phyloP scores from a whole-genome alignment of 2,329 filamentous ascomycete genomes.

The Akanthomyces lecanii region DNA sequence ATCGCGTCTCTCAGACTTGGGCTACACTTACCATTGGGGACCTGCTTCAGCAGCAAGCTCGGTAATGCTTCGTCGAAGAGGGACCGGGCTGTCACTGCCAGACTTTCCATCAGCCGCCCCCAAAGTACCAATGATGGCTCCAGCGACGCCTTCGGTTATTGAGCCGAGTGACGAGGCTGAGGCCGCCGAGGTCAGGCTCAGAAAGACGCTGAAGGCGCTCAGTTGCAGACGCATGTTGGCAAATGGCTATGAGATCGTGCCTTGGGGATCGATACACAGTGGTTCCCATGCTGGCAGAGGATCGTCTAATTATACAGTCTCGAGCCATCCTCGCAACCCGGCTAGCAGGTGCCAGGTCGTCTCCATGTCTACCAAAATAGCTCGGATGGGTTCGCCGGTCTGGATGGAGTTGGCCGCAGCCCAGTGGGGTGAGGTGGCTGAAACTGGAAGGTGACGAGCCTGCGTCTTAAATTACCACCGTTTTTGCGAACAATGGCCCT shows the following conservation, averaged over 20 bases:
- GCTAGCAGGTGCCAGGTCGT: neutral
- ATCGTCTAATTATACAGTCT: neutral
- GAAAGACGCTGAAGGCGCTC: neutral
- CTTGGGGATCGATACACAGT: neutral
- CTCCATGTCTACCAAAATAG: neutral
- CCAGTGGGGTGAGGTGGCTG: constrained; percentile 1
- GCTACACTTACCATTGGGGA: constrained; percentile 34
- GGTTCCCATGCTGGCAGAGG: neutral
- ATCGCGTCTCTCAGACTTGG: neutral
- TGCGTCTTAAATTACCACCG: constrained; percentile 1
- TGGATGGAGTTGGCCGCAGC: neutral
- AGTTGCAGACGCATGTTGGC: constrained; percentile 1
- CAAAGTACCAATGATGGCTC: neutral
- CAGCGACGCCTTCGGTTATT: neutral
- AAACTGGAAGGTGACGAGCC: neutral
- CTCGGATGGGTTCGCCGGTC: neutral
- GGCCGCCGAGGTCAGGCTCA: neutral
- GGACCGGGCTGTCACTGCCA: constrained; percentile 27
- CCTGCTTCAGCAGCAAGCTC: constrained; percentile 39
- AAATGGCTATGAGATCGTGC: neutral
- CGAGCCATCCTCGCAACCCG: neutral
- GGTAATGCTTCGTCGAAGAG: constrained; percentile 46
- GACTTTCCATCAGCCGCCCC: neutral
- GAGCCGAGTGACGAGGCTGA: neutral
- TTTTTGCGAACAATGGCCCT: neutral